Conservation (phyloP, 495 filamentous ascomycete species). For the Friedmanniomyces endolithicus region DNA sequence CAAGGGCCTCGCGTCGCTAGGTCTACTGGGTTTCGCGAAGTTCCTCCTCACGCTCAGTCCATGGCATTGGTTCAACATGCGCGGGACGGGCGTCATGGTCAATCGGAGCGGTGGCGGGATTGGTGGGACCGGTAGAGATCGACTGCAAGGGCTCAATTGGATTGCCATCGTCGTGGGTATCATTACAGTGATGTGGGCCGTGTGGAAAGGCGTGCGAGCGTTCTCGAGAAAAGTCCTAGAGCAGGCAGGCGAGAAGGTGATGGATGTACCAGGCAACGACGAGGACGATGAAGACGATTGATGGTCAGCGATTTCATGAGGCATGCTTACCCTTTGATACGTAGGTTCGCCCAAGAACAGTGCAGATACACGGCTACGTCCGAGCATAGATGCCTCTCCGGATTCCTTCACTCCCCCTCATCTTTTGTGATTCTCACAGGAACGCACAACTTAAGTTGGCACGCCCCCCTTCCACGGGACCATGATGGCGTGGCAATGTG, state of each 20-base stretch:
- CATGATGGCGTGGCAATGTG: constrained; percentile 77
- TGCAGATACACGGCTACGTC: too few relatives aligned
- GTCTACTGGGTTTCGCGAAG: constrained; percentile 75
- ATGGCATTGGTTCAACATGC: constrained; percentile 62
- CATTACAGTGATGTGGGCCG: constrained; percentile 64
- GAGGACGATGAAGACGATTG: constrained; percentile 50
- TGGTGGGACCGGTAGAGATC: constrained; percentile 55
- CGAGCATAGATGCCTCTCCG: neutral
- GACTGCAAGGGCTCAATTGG: constrained; percentile 63
- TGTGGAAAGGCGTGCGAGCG: constrained; percentile 65
- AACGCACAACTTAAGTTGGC: constrained; percentile 87
- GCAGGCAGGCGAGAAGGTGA: constrained; percentile 61
- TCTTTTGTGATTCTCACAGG: constrained; percentile 16
- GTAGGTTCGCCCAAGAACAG: neutral
- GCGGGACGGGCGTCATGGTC: constrained; percentile 39
- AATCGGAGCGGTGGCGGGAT: constrained; percentile 33
- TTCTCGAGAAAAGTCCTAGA: constrained; percentile 59
- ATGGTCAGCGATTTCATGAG: constrained; percentile 1
- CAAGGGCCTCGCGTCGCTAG: constrained; percentile 75
- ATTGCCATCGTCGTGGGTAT: constrained; percentile 67
- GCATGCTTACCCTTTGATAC: neutral
- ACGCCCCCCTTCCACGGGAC: constrained; percentile 34
- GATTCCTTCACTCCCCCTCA: neutral
- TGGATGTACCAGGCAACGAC: constrained; percentile 69
- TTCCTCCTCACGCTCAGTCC: constrained; percentile 61